Conservation (phyloP, 2,329 filamentous ascomycete genomes). For the Lecanoromycetidae sp. region DNA sequence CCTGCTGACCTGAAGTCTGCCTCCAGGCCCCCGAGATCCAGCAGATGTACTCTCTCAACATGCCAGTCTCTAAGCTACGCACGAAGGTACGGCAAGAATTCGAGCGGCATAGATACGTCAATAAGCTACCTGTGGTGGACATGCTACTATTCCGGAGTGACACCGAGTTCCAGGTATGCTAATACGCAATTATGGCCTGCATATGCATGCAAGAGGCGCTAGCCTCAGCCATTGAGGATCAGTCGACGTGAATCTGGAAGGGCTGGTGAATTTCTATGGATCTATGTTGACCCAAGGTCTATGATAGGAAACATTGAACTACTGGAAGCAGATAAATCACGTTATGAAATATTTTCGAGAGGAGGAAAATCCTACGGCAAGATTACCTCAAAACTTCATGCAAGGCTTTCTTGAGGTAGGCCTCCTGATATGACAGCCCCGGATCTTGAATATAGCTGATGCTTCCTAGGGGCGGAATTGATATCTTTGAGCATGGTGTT, state of each 20-base stretch:
- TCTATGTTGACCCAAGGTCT: neutral
- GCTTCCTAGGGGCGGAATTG: slow-evolving; percentile 20
- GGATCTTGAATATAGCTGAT: neutral
- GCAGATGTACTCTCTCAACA: slow-evolving; percentile 86
- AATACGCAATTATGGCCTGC: neutral
- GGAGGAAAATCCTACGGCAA: slow-evolving; percentile 65
- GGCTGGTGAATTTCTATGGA: neutral
- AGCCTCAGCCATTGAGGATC: neutral
- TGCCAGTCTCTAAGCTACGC: slow-evolving; percentile 75
- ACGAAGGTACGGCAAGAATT: slow-evolving; percentile 95
- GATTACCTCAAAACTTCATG: slow-evolving; percentile 82
- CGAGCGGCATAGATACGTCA: slow-evolving; percentile 86
- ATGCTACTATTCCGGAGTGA: slow-evolving; percentile 84
- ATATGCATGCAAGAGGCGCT: neutral
- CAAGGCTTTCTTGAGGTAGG: slow-evolving; percentile 82
- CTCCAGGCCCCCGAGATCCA: slow-evolving; percentile 89
- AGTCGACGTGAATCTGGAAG: neutral
- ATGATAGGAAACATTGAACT: slow-evolving; percentile 87
- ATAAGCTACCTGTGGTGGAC: slow-evolving; percentile 77
- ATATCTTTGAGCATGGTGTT: neutral
- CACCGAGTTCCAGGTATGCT: slow-evolving; percentile 79
- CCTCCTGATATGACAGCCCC: neutral
- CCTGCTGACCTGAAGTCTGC: neutral
- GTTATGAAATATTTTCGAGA: slow-evolving; percentile 93
- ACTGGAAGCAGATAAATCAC: slow-evolving; percentile 94